Percentiles rank a stretch among this genome's conserved stretches.
Conservation (phyloP, 2,329 filamentous ascomycete species). For the Pseudogymnoascus sp. region DNA sequence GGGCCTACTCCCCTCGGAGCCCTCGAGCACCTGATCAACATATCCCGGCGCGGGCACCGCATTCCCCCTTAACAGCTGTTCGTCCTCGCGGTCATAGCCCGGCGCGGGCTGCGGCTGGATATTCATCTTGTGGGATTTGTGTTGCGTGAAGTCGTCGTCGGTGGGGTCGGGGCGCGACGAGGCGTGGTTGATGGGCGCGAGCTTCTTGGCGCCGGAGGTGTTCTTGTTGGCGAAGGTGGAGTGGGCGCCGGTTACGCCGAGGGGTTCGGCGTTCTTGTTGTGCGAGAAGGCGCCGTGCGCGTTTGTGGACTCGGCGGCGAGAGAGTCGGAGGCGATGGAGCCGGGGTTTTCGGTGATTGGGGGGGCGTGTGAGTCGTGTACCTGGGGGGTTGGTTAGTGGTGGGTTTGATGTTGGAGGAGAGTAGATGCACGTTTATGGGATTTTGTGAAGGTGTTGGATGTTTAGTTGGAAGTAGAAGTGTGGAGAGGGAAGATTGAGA, state of each 20-base stretch:
- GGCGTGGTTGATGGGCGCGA: conserved; percentile 32
- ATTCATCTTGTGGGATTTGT: conserved; percentile 13
- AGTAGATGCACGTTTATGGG: background rate
- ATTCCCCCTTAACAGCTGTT: conserved; percentile 10
- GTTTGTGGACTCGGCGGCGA: conserved; percentile 65
- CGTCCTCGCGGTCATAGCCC: conserved; percentile 13
- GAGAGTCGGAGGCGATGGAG: conserved; percentile 57
- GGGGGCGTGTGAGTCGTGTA: conserved; percentile 43
- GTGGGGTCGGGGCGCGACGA: conserved; percentile 11
- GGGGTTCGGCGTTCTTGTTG: conserved; percentile 48
- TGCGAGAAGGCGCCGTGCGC: conserved; percentile 52
- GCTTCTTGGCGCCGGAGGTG: conserved; percentile 43
- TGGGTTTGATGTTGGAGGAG: background rate
- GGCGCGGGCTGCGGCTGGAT: conserved; percentile 6
- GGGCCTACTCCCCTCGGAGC: conserved; percentile 14
- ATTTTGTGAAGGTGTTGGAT: background rate
- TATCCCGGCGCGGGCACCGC: conserved; percentile 22
- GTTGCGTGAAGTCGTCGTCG: conserved; percentile 8
- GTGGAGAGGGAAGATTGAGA: background rate
- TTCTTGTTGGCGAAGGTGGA: conserved; percentile 51
- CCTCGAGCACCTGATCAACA: conserved; percentile 14
- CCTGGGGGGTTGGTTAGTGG: conserved; percentile 33
- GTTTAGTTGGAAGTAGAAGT: background rate
- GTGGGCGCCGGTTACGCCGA: conserved; percentile 41
- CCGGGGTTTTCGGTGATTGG: conserved; percentile 55